Evolutionary conservation across 2,329 filamentous ascomycete species (phyloP).

Genomic region (Trichoderma atrobrunneum): DNA sequence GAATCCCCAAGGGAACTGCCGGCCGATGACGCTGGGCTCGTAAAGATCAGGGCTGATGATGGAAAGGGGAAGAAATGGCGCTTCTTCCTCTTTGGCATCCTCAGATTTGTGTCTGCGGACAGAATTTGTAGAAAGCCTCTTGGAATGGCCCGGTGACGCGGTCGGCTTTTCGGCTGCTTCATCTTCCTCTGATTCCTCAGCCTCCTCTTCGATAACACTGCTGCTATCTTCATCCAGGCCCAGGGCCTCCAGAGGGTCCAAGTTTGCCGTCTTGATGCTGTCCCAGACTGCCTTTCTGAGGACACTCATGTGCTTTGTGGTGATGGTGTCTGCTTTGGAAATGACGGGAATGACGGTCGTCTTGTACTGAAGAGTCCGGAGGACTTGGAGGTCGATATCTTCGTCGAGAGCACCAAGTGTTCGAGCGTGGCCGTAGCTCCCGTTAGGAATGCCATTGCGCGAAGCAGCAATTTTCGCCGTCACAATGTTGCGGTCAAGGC

Average conservation of each 20-base stretch:
- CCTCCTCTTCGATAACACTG: constrained; percentile 59
- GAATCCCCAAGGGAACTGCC: constrained; percentile 94
- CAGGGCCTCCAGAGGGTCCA: constrained; percentile 85
- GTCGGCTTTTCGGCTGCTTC: constrained; percentile 31
- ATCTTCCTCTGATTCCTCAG: constrained; percentile 27
- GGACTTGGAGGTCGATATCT: constrained; percentile 83
- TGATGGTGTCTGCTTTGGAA: constrained; percentile 94
- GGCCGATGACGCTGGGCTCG: constrained; percentile 73
- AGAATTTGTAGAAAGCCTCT: constrained; percentile 47
- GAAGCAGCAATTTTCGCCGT: constrained; percentile 48
- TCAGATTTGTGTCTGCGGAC: constrained; percentile 46
- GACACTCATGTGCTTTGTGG: constrained; percentile 87
- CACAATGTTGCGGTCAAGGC: constrained; percentile 79
- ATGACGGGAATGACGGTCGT: constrained; percentile 95
- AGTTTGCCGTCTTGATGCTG: constrained; percentile 76
- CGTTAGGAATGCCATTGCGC: constrained; percentile 50
- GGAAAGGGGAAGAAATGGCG: constrained; percentile 79
- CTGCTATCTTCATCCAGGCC: constrained; percentile 75
- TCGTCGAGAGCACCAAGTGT: constrained; percentile 74
- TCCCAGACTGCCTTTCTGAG: constrained; percentile 90
- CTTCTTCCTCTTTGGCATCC: constrained; percentile 46
- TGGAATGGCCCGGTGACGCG: constrained; percentile 39
- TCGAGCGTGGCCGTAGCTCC: constrained; percentile 41
- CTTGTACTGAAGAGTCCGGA: constrained; percentile 85
- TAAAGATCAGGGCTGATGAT: constrained; percentile 93